Evolutionary conservation across 371 early-diverging fungal species (phyloP).

Genomic region (Phascolomyces articulosus): DNA sequence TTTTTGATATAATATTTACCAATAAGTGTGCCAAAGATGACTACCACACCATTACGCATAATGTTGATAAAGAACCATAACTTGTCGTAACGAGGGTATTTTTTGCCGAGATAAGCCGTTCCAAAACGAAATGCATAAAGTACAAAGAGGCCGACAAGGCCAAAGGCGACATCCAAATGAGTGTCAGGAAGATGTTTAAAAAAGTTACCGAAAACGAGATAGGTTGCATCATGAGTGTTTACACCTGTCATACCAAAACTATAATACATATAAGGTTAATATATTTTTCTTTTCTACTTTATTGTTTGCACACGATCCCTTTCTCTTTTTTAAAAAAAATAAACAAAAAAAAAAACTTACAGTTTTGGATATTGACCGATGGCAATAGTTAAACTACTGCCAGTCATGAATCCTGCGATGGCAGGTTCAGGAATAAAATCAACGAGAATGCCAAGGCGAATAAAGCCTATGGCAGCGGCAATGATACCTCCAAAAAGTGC

Average conservation of each 20-base stretch:
- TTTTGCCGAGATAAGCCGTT: conserved; percentile 25
- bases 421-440: conserved; percentile 89
- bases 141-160: conserved; percentile 42
- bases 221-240: conserved; percentile 59
- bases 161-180: conserved; percentile 54
- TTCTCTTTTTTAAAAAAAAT: background rate
- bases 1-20: too few relatives aligned
- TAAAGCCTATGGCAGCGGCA: conserved; percentile 68
- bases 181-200: conserved; percentile 47
- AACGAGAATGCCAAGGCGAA: conserved; percentile 82
- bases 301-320: too few relatives aligned
- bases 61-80: conserved; percentile 52
- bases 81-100: conserved; percentile 45
- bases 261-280: background rate
- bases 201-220: conserved; percentile 59
- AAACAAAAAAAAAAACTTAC: conserved; percentile 9
- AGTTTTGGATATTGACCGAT: conserved; percentile 61
- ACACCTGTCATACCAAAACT: conserved; percentile 69
- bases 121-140: conserved; percentile 47
- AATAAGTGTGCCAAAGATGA: conserved; percentile 43
- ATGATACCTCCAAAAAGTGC: conserved; percentile 67
- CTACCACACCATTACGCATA: conserved; percentile 51
- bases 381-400: conserved; percentile 76
- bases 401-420: conserved; percentile 72
- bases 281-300: too few relatives aligned